phyloP scores from a whole-genome alignment of 2,329 filamentous ascomycete species.

The Botryosphaeria dothidea region DNA sequence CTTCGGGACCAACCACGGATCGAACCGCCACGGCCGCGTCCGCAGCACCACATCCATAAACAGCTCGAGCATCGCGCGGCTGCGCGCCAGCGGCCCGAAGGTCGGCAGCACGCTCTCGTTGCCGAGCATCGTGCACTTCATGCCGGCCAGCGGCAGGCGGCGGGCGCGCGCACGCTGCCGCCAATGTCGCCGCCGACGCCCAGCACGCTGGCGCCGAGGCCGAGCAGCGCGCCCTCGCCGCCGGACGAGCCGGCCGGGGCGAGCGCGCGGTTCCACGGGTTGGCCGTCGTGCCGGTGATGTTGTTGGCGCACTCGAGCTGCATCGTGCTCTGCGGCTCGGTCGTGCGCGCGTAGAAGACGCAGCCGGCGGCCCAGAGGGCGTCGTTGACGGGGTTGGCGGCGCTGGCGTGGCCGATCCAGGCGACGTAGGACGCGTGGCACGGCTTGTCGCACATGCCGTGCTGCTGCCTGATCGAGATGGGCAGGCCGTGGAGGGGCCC shows the following conservation, averaged over 20 bases:
- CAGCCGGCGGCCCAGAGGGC: conserved; percentile 41
- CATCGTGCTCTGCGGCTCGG: conserved; percentile 57
- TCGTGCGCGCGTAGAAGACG: conserved; percentile 56
- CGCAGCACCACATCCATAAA: conserved; percentile 56
- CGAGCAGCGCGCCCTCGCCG: conserved; percentile 58
- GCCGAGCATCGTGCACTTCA: background rate
- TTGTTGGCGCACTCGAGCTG: conserved; percentile 53
- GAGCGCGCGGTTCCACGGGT: conserved; percentile 54
- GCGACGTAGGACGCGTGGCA: conserved; percentile 51
- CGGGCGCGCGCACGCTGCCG: conserved; percentile 18
- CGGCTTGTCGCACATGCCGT: conserved; percentile 50
- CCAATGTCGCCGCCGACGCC: conserved; percentile 44
- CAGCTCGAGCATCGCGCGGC: conserved; percentile 52
- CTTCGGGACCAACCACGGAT: conserved; percentile 60
- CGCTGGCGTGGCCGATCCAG: conserved; percentile 35
- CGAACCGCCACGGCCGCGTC: conserved; percentile 56
- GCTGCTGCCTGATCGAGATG: conserved; percentile 52
- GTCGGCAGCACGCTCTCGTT: background rate
- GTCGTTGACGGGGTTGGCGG: conserved; percentile 24
- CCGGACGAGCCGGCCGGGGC: conserved; percentile 56
- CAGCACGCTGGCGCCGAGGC: conserved; percentile 52
- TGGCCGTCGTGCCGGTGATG: conserved; percentile 53
- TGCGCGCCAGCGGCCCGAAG: conserved; percentile 57
- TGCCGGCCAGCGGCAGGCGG: background rate
- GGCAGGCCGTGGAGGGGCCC: conserved; percentile 54